Evolutionary conservation across 2,329 filamentous ascomycete species (phyloP).

Genomic region (Beauveria sp.): DNA sequence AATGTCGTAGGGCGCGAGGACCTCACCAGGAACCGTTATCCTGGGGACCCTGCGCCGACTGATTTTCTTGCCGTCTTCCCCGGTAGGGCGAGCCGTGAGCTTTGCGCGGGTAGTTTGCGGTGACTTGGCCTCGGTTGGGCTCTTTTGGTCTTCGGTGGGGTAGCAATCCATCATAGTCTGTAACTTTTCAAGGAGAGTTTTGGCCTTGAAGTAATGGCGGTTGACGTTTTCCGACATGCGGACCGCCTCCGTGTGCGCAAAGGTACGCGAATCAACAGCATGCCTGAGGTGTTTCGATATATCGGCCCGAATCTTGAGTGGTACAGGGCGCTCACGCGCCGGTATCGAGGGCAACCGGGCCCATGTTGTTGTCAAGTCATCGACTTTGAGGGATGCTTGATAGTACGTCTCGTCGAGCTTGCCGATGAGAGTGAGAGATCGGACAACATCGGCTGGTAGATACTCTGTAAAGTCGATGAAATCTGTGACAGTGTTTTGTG

Average conservation of each 20-base stretch:
- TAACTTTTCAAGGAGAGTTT: constrained; percentile 51
- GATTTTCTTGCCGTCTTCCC: constrained; percentile 38
- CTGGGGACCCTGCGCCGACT: constrained; percentile 42
- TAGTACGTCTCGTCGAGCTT: constrained; percentile 53
- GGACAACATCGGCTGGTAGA: constrained; percentile 57
- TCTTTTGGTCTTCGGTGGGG: constrained; percentile 45
- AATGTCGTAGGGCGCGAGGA: constrained; percentile 57
- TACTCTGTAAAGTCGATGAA: constrained; percentile 66
- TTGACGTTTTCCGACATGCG: constrained; percentile 58
- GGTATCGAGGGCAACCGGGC: constrained; percentile 44
- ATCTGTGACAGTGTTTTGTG: constrained; percentile 61
- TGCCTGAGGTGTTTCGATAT: constrained; percentile 52
- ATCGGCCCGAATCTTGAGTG: constrained; percentile 46
- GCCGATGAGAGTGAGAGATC: constrained; percentile 57
- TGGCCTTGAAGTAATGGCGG: constrained; percentile 53
- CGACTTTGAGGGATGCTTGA: constrained; percentile 45
- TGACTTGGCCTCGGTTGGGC: constrained; percentile 44
- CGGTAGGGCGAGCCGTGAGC: constrained; percentile 34
- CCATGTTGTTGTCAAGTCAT: constrained; percentile 51
- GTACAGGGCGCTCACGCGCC: constrained; percentile 37
- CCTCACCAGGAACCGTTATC: constrained; percentile 59
- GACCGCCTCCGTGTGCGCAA: constrained; percentile 53
- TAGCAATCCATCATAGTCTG: constrained; percentile 54
- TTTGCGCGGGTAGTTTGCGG: constrained; percentile 46
- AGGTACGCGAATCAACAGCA: constrained; percentile 48